Conservation (phyloP, 495 filamentous ascomycete genomes). For the Lepidopterella palustris region DNA sequence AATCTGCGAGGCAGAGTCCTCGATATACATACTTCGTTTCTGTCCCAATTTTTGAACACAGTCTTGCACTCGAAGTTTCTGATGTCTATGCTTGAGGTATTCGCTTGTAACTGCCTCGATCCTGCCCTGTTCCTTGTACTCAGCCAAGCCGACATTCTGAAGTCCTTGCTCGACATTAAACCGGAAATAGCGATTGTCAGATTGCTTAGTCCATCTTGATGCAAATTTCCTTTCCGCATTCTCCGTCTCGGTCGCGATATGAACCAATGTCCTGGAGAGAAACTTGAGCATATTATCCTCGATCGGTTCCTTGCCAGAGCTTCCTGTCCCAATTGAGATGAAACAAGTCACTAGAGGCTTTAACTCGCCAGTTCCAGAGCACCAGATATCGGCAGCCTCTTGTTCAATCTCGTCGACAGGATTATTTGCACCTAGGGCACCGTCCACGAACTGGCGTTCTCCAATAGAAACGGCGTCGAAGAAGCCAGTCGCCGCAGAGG, state of each 20-base stretch:
- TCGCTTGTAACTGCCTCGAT: not conserved
- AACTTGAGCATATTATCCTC: not conserved
- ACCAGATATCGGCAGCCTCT: constrained; percentile 12
- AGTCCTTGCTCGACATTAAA: constrained; percentile 20
- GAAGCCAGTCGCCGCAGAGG: constrained; percentile 12
- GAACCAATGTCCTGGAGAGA: constrained; percentile 5
- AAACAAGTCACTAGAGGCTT: constrained; percentile 35
- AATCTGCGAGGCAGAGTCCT: not conserved
- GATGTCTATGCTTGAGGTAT: constrained; percentile 1
- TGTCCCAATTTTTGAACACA: constrained; percentile 13
- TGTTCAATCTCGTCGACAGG: constrained; percentile 10
- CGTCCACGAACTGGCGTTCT: constrained; percentile 33
- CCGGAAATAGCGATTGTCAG: constrained; percentile 10
- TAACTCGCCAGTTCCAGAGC: constrained; percentile 25
- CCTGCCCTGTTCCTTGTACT: constrained; percentile 8
- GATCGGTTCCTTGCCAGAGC: constrained; percentile 3
- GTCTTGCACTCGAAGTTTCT: not conserved
- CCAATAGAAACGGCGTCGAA: constrained; percentile 35
- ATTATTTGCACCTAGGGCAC: constrained; percentile 17
- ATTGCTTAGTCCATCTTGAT: constrained; percentile 2
- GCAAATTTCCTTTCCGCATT: not conserved
- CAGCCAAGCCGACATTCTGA: constrained; percentile 5
- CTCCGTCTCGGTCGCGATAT: constrained; percentile 14
- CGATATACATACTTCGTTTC: constrained; percentile 12
- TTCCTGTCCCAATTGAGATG: constrained; percentile 31